Conservation (phyloP, 2,329 filamentous ascomycete genomes). For the Fusarium citri region DNA sequence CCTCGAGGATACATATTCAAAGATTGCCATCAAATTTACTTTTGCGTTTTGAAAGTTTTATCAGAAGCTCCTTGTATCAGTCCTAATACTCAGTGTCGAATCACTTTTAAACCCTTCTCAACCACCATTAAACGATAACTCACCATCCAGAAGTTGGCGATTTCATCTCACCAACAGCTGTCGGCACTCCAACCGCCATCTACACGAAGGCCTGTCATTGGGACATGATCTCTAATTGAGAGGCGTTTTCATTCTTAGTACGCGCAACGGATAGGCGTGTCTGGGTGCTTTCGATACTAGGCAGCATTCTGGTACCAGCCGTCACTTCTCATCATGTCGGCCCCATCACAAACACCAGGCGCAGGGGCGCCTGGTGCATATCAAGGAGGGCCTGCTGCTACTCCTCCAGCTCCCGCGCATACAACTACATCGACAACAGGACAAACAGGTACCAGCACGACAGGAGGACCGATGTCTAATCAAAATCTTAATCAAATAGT, state of each 20-base stretch:
- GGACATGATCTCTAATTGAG: conserved; percentile 26
- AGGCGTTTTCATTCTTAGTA: not conserved
- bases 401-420: conserved; percentile 50
- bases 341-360: conserved; percentile 48
- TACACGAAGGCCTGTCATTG: not conserved
- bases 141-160: not conserved
- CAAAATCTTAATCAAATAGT: conserved; percentile 97
- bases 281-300: not conserved
- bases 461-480: conserved; percentile 71
- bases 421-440: conserved; percentile 41
- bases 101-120: not conserved
- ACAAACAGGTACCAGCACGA: conserved; percentile 50
- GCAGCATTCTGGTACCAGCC: not conserved
- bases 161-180: conserved; percentile 1
- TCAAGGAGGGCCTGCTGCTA: conserved; percentile 49
- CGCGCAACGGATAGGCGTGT: not conserved
- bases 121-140: not conserved
- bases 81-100: too few relatives aligned
- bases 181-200: not conserved
- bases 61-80: not conserved
- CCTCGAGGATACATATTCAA: conserved; percentile 19
- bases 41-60: not conserved
- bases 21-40: conserved; percentile 9
- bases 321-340: conserved; percentile 48
- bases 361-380: conserved; percentile 48